phyloP scores from a whole-genome alignment of 1,284 basidiomycete species.

The Gomphus bonarii region DNA sequence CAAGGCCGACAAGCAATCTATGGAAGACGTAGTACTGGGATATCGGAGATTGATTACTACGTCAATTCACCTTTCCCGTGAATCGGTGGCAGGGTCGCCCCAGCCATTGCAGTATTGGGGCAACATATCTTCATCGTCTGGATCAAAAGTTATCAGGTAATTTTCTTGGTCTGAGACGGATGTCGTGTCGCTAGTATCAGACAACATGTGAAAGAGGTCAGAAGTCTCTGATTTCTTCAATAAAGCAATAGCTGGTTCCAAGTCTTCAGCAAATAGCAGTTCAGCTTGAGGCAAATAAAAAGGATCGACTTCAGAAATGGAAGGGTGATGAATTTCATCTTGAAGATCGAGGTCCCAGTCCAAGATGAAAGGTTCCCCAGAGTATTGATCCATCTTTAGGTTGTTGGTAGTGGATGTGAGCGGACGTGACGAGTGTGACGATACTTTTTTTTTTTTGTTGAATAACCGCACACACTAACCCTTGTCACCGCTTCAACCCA shows the following conservation, averaged over 20 bases:
- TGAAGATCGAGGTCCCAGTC: not conserved
- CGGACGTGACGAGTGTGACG: not conserved
- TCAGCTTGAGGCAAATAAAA: not conserved
- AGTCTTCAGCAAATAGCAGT: not conserved
- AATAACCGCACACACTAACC: not conserved
- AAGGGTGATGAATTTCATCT: not conserved
- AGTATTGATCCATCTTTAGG: not conserved
- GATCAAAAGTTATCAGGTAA: not conserved
- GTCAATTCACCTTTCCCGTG: not conserved
- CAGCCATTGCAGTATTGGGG: not conserved
- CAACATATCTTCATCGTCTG: not conserved
- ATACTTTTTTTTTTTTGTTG: constrained; percentile 2
- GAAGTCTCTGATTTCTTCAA: not conserved
- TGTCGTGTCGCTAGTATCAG: not conserved
- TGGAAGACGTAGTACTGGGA: not conserved
- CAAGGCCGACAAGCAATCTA: not conserved
- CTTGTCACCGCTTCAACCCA: not conserved
- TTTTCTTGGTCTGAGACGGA: not conserved
- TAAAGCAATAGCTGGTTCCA: not conserved
- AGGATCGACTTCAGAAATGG: not conserved
- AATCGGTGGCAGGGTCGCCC: not conserved
- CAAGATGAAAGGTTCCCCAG: not conserved
- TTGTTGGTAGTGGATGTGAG: not conserved
- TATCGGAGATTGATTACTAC: not conserved
- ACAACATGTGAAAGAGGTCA: not conserved